phyloP scores from a whole-genome alignment of 441 rosid species.

The Eutrema salsugineum region DNA sequence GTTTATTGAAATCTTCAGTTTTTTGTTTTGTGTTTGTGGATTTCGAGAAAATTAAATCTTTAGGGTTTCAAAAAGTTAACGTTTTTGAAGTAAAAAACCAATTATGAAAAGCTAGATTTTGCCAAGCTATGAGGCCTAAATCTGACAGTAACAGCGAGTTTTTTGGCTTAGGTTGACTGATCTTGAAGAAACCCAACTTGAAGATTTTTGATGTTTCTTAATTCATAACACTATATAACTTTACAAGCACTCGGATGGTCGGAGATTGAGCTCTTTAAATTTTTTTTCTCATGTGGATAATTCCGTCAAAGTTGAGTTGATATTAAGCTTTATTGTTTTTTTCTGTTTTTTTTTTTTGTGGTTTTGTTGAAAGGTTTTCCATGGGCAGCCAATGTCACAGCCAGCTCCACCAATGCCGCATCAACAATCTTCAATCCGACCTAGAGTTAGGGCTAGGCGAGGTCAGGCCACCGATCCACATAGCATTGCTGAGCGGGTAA shows the following conservation, averaged over 20 bases:
- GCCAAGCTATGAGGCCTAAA: not conserved
- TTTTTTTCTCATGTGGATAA: not conserved
- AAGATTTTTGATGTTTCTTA: not conserved
- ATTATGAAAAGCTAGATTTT: not conserved
- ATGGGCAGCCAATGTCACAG: slow-evolving; percentile 79
- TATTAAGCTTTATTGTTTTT: not conserved
- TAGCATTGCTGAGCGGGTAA: slow-evolving; percentile 98
- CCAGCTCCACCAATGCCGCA: slow-evolving; percentile 79
- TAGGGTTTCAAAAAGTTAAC: slow-evolving; percentile 2
- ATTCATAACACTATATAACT: not conserved
- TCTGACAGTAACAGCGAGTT: not conserved
- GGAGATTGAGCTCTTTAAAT: not conserved
- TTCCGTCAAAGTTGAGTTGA: not conserved
- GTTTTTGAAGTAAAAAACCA: not conserved
- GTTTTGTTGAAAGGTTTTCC: slow-evolving; percentile 63
- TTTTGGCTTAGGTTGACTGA: not conserved
- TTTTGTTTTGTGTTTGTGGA: not conserved
- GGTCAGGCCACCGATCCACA: slow-evolving; percentile 99
- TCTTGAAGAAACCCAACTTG: not conserved
- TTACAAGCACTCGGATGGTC: not conserved
- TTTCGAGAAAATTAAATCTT: not conserved
- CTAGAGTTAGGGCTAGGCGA: slow-evolving; percentile 96
- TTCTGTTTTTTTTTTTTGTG: not conserved
- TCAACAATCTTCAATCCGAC: slow-evolving; percentile 84
- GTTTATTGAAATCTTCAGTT: slow-evolving; percentile 18